phyloP scores from a whole-genome alignment of 2,329 filamentous ascomycete species.

The Scedosporium minutisporum region DNA sequence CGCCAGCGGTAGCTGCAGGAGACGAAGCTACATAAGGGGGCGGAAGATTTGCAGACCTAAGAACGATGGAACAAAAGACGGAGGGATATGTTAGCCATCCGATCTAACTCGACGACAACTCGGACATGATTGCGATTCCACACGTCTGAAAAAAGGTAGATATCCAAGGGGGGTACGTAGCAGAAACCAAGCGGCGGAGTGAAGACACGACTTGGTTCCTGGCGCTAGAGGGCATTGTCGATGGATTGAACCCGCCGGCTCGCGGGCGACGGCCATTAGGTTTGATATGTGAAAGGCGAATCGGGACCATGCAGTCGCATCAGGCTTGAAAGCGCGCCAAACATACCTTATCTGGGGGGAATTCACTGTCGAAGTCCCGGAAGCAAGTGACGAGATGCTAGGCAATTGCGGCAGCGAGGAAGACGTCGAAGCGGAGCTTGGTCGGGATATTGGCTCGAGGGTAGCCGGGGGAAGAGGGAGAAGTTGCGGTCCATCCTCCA shows the following conservation, averaged over 20 bases:
- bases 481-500: slow-evolving; percentile 36
- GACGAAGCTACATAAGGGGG: slow-evolving; percentile 19
- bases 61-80: not conserved
- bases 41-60: slow-evolving; percentile 4
- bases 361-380: slow-evolving; percentile 26
- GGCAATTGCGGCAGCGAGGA: slow-evolving; percentile 36
- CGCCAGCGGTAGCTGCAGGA: slow-evolving; percentile 19
- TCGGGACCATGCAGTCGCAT: not conserved
- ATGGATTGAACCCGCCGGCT: no score
- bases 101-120: no score
- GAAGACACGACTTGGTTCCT: no score
- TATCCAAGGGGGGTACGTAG: no score
- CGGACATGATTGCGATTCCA: no score
- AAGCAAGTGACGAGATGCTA: slow-evolving; percentile 34
- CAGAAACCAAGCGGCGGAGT: no score
- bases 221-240: no score
- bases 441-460: slow-evolving; percentile 39
- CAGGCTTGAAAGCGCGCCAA: no score
- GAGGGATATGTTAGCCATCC: not conserved
- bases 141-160: no score
- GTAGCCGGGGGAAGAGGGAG: slow-evolving; percentile 27
- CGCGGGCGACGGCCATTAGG: no score
- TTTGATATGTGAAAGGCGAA: no score
- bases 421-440: slow-evolving; percentile 38
- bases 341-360: slow-evolving; percentile 39